Conservation (phyloP, 208 protist genomes). For the Leishmania lainsoni region DNA sequence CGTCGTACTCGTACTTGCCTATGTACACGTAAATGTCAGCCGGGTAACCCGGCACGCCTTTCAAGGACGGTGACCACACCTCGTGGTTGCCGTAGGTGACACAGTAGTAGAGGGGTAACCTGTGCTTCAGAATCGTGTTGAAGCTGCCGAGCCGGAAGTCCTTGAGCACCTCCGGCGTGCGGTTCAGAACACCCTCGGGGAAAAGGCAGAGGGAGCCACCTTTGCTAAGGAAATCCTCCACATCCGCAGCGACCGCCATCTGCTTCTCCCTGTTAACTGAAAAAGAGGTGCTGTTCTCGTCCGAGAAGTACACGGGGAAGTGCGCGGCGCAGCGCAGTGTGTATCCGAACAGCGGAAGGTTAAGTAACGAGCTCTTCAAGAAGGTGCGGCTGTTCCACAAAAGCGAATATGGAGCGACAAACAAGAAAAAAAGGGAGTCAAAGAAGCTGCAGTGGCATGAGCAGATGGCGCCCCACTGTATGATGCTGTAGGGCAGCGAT, state of each 20-base stretch:
- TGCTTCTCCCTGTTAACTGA: constrained; percentile 86
- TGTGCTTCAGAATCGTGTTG: constrained; percentile 62
- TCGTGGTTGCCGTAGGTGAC: constrained; percentile 82
- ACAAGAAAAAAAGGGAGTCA: no score
- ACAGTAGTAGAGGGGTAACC: constrained; percentile 70
- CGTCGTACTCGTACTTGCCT: constrained; percentile 79
- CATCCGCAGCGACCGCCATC: constrained; percentile 52
- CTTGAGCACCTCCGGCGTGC: constrained; percentile 72
- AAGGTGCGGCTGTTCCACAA: no score
- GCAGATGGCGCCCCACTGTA: no score
- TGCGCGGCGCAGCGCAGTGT: no score
- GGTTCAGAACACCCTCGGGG: constrained; percentile 85
- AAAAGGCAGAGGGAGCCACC: constrained; percentile 83
- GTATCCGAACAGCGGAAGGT: no score
- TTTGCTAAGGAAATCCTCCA: constrained; percentile 58
- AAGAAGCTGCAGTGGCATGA: no score
- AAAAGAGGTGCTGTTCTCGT: no score
- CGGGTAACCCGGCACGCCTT: constrained; percentile 69
- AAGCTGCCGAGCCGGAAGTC: constrained; percentile 89
- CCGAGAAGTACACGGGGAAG: no score
- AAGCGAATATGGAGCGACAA: no score
- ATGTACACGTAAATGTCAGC: constrained; percentile 81
- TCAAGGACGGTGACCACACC: constrained; percentile 67
- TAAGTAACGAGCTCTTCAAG: no score
- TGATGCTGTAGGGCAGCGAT: no score